Base-by-base conservation (phyloP, 306 rosid species). In the Dalbergia oliveri region DNA sequence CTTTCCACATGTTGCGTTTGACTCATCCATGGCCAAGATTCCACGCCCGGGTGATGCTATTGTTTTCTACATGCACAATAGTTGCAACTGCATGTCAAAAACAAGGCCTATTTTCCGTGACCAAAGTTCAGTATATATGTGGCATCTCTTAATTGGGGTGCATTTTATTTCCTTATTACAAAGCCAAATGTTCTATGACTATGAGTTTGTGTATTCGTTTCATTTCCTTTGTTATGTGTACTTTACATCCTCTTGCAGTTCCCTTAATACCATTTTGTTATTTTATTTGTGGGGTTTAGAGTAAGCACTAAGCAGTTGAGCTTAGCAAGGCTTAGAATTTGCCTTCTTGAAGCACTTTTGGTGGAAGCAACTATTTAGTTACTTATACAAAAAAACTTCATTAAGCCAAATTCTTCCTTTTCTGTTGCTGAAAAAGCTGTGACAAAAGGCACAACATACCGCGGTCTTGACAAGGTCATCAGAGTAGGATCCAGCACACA, bases 391-490 rank as follows among this genome's bases (percentile, higher is more conserved):
- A 43, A 7, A 43, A 5, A 9, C 47, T 43, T 9, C 10, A 7
- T 6, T 2, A 6, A 9, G 47, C 10, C 47, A 43, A 43, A 43
- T 43, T 43, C 47, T 43, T 43, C 47, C 47, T 43, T 9, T 43
- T 43, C 11, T 6, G 47, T 43, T 2, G 53, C 53, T 11, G 53
- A 47, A 12, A 44, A 44, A 10, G 14, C 14, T 47, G 47, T 47
- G 53, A 47, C 53, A 8, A 11, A 10, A 47, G 5, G 53, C 13
- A 47, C 53, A 51, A 35, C 88, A n/a, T 90, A 94, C 99, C 76
- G 99, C 99, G 16, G 99, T 94, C 70, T 94, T 94, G 86, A 94
- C 94, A 31, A 94, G 93, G 79, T 94, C 99, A n/a, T 94, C 97
- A 4, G 88, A 81, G 21, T 94, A 94, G 65, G 98, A 85, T 61